Evolutionary conservation across 768 basidiomycete species (phyloP).

Genomic region (Mycena venus): DNA sequence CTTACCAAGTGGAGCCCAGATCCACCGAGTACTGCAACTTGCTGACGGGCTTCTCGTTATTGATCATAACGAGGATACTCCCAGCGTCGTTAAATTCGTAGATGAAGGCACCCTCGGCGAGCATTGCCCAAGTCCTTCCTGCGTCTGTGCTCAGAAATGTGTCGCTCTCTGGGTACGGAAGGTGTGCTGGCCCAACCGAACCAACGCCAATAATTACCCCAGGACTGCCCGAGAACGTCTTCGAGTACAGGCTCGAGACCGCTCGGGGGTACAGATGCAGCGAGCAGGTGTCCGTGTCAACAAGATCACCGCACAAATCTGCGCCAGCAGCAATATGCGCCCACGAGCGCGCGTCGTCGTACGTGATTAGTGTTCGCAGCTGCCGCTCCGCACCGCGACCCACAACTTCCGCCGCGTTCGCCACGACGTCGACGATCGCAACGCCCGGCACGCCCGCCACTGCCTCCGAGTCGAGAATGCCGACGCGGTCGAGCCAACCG

Average conservation of each 20-base stretch:
- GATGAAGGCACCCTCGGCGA: slow-evolving; percentile 82
- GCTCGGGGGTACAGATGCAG: slow-evolving; percentile 87
- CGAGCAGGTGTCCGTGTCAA: slow-evolving; percentile 75
- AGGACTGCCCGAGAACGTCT: slow-evolving; percentile 69
- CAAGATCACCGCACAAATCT: slow-evolving; percentile 71
- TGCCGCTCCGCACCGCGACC: slow-evolving; percentile 72
- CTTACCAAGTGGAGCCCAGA: slow-evolving; percentile 86
- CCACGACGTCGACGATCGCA: slow-evolving; percentile 90
- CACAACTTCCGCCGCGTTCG: slow-evolving; percentile 88
- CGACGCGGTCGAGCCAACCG: slow-evolving; percentile 43
- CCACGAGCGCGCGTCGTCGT: slow-evolving; percentile 91
- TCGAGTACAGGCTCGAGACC: slow-evolving; percentile 34
- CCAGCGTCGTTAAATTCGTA: slow-evolving; percentile 96
- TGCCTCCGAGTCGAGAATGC: slow-evolving; percentile 93
- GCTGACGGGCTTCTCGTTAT: slow-evolving; percentile 85
- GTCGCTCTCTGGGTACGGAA: slow-evolving; percentile 86
- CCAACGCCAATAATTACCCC: slow-evolving; percentile 97
- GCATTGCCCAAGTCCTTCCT: slow-evolving; percentile 88
- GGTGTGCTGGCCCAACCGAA: slow-evolving; percentile 76
- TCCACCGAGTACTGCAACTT: slow-evolving; percentile 86
- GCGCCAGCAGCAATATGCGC: slow-evolving; percentile 68
- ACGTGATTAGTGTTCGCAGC: slow-evolving; percentile 86
- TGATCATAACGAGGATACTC: slow-evolving; percentile 82
- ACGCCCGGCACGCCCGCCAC: slow-evolving; percentile 89
- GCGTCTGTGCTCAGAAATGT: slow-evolving; percentile 94